phyloP scores from a whole-genome alignment of 352 stramenopile genomes.

The Globisporangium lucens region DNA sequence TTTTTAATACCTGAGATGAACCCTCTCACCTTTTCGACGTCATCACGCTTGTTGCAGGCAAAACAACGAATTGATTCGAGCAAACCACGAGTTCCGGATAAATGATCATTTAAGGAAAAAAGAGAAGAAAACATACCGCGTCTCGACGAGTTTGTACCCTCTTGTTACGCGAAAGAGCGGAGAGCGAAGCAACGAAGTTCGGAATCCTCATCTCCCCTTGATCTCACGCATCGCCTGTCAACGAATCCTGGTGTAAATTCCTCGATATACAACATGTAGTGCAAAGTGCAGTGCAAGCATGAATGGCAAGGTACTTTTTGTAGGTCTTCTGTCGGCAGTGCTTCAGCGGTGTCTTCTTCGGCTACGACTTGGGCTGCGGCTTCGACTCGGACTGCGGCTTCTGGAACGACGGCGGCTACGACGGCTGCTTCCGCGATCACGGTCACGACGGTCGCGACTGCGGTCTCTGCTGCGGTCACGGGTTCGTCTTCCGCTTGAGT shows the following conservation, averaged over 20 bases:
- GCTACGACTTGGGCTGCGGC: slow-evolving; percentile 41
- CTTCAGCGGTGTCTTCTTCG: slow-evolving; percentile 31
- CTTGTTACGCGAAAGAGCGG: not conserved
- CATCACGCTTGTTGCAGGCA: not conserved
- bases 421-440: slow-evolving; percentile 24
- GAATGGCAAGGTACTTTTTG: slow-evolving; percentile 7
- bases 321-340: not conserved
- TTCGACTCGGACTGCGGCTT: slow-evolving; percentile 22
- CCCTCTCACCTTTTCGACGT: not conserved
- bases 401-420: slow-evolving; percentile 31
- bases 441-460: slow-evolving; percentile 29
- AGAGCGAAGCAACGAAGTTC: not conserved
- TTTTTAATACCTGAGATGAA: not conserved
- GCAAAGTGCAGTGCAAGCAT: slow-evolving; percentile 11
- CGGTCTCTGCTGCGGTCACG: slow-evolving; percentile 19
- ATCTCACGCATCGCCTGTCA: not conserved
- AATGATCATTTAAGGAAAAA: slow-evolving; percentile 1
- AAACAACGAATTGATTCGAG: not conserved
- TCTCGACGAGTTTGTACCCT: not conserved
- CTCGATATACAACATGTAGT: not conserved
- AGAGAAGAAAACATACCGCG: slow-evolving; percentile 12
- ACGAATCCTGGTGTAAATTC: slow-evolving; percentile 17
- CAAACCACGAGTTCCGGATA: not conserved
- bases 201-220: not conserved
- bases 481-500: slow-evolving; percentile 2